phyloP scores from a whole-genome alignment of 495 filamentous ascomycete genomes.

The Penicillium salamii region DNA sequence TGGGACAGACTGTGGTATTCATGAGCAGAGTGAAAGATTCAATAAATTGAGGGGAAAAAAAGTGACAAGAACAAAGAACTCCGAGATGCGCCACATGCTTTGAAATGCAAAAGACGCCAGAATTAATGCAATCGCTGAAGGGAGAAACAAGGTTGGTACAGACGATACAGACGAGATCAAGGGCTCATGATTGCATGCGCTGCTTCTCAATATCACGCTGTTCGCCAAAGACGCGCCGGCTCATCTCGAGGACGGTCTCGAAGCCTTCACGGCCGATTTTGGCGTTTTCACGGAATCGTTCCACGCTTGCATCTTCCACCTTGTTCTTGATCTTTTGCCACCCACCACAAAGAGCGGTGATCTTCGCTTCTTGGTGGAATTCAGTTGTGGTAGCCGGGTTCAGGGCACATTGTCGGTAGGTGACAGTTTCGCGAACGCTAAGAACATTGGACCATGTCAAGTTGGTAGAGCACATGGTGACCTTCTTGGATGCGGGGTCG shows the following conservation, averaged over 20 bases:
- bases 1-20: slow-evolving; percentile 10
- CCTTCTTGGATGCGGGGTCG: slow-evolving; percentile 72
- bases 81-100: slow-evolving; percentile 30
- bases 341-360: slow-evolving; percentile 90
- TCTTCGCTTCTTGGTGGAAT: slow-evolving; percentile 84
- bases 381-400: slow-evolving; percentile 59
- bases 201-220: slow-evolving; percentile 65
- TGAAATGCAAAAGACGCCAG: slow-evolving; percentile 29
- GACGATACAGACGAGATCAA: background rate
- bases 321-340: slow-evolving; percentile 93
- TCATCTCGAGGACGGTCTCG: slow-evolving; percentile 91
- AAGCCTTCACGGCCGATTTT: slow-evolving; percentile 86
- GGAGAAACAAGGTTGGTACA: slow-evolving; percentile 4
- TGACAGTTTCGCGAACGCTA: slow-evolving; percentile 83
- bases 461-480: slow-evolving; percentile 92
- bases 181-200: slow-evolving; percentile 19
- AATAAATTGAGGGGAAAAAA: slow-evolving; percentile 5
- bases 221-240: slow-evolving; percentile 85
- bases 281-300: slow-evolving; percentile 88
- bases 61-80: slow-evolving; percentile 19
- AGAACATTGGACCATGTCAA: slow-evolving; percentile 86
- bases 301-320: slow-evolving; percentile 88
- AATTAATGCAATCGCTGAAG: slow-evolving; percentile 36
- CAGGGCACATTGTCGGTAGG: slow-evolving; percentile 64
- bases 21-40: slow-evolving; percentile 13